A percentile compares a stretch with the other conserved stretches of the same genome.
phyloP scores from a whole-genome alignment of 805 yeast genomes.

The Metschnikowia noctiluminum region DNA sequence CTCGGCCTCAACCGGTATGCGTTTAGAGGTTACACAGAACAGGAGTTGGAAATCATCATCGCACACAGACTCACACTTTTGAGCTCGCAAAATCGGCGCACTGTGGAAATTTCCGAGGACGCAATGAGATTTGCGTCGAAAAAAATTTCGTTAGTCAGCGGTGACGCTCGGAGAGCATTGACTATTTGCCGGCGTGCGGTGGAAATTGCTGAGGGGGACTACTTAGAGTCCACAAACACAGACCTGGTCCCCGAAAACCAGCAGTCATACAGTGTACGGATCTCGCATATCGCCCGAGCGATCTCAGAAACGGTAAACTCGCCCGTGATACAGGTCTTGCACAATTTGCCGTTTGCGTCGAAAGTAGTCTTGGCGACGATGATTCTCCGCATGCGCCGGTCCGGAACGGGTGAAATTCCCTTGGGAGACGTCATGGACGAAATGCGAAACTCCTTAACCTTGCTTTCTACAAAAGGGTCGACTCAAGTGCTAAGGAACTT shows the following conservation, averaged over 20 bases:
- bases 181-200: conserved; percentile 86
- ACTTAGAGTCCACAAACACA: conserved; percentile 26
- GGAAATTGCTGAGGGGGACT: conserved; percentile 75
- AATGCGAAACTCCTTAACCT: conserved; percentile 48
- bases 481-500: conserved; percentile 18
- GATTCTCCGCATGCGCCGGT: conserved; percentile 58
- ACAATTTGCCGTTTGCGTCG: conserved; percentile 59
- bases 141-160: conserved; percentile 93
- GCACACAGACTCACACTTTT: conserved; percentile 57
- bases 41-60: conserved; percentile 74
- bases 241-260: conserved; percentile 10
- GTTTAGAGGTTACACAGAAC: conserved; percentile 83
- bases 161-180: conserved; percentile 93
- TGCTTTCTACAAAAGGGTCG: conserved; percentile 32
- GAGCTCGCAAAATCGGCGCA: conserved; percentile 35
- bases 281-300: conserved; percentile 74
- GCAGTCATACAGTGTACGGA: conserved; percentile 55
- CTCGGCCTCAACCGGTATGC: conserved; percentile 83
- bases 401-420: conserved; percentile 66
- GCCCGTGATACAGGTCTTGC: conserved; percentile 60
- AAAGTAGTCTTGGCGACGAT: conserved; percentile 73
- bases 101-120: conserved; percentile 52
- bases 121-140: conserved; percentile 91
- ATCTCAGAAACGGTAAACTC: conserved; percentile 74
- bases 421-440: conserved; percentile 81